Conservation (phyloP, 352 stramenopile genomes). For the Pythium rhizo-oryzae region DNA sequence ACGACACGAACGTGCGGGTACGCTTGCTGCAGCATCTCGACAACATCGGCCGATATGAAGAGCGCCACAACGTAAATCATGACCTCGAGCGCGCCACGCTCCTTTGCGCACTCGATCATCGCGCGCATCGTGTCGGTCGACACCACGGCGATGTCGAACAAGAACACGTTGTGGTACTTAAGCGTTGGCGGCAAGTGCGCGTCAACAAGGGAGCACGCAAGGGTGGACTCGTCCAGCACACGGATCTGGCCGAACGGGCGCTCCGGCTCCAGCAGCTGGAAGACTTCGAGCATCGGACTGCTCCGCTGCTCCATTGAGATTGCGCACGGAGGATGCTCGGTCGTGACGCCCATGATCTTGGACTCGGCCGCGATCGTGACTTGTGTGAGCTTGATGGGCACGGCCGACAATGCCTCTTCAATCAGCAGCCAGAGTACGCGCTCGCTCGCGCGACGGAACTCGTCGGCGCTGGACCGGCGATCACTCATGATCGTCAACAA, state of each 20-base stretch:
- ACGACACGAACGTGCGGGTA: slow-evolving; percentile 38
- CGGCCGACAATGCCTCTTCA: slow-evolving; percentile 34
- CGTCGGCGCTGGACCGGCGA: slow-evolving; percentile 16
- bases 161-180: slow-evolving; percentile 55
- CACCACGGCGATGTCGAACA: slow-evolving; percentile 44
- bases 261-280: slow-evolving; percentile 26
- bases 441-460: slow-evolving; percentile 45
- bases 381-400: slow-evolving; percentile 18
- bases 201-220: slow-evolving; percentile 15
- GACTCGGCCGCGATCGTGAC: slow-evolving; percentile 15
- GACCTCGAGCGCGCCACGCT: slow-evolving; percentile 40
- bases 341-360: slow-evolving; percentile 15
- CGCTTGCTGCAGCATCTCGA: slow-evolving; percentile 34
- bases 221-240: background rate
- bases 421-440: slow-evolving; percentile 56
- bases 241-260: slow-evolving; percentile 12
- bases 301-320: slow-evolving; percentile 27
- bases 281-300: slow-evolving; percentile 31
- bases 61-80: slow-evolving; percentile 50
- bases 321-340: slow-evolving; percentile 17
- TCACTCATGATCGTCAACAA: slow-evolving; percentile 25
- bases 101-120: slow-evolving; percentile 38
- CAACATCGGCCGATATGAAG: slow-evolving; percentile 35
- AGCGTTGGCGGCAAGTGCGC: slow-evolving; percentile 31
- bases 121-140: slow-evolving; percentile 34